These are phyloP conservation scores for Kwoniella europaea DNA, from an alignment of 768 basidiomycete genomes.

Conservation along the genomic window DNA sequence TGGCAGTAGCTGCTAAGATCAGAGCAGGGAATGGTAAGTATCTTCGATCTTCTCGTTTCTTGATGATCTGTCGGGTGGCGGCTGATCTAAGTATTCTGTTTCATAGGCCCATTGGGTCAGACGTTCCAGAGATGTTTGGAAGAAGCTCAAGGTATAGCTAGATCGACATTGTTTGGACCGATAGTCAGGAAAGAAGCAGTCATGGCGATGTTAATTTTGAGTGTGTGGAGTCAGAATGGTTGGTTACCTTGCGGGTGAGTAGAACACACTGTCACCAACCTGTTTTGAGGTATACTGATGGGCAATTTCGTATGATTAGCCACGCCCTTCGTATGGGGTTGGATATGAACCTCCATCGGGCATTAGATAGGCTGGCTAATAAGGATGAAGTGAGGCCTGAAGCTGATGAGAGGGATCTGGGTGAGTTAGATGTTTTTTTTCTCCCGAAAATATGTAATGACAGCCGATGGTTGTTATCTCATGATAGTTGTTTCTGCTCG, in stretches of 20 bases:
- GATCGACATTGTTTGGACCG: constrained; percentile 90
- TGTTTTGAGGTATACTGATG: constrained; percentile 2
- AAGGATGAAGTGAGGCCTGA: constrained; percentile 66
- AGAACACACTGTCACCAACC: background rate
- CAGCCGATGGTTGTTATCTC: background rate
- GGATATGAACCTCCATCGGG: constrained; percentile 89
- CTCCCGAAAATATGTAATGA: background rate
- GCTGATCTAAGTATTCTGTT: background rate
- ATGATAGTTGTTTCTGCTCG: constrained; percentile 80
- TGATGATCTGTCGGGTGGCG: background rate
- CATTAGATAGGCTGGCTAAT: constrained; percentile 87
- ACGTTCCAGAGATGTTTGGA: constrained; percentile 91
- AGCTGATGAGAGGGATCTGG: constrained; percentile 80
- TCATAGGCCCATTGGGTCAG: constrained; percentile 66
- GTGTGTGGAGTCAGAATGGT: constrained; percentile 91
- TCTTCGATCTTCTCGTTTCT: background rate
- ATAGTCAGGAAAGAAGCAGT: constrained; percentile 94
- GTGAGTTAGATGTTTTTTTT: constrained; percentile 60
- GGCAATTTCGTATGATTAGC: constrained; percentile 11
- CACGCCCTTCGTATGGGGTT: constrained; percentile 96
- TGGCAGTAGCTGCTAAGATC: constrained; percentile 90
- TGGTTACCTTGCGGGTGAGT: constrained; percentile 82
- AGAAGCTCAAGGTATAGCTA: constrained; percentile 93
- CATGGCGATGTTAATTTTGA: constrained; percentile 84
- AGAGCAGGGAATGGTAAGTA: constrained; percentile 75